These are phyloP conservation scores for Salix dunnii DNA, from an alignment of 345 rosid species.

Conservation along the genomic window DNA sequence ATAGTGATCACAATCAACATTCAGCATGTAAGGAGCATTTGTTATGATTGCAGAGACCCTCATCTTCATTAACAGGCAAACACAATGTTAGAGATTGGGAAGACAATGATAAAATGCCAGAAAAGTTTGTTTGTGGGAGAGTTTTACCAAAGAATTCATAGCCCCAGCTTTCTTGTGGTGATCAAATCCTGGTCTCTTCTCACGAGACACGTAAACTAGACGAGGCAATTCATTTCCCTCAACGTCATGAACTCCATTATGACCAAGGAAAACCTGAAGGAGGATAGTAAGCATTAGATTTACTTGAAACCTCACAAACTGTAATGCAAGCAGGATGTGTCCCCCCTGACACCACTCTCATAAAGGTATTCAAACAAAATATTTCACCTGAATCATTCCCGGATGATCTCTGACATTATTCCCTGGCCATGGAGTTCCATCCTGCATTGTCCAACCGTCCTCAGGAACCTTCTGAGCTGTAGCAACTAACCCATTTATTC, in stretches of 20 bases:
- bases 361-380: slow-evolving; percentile 3
- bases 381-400: slow-evolving; percentile 85
- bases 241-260: slow-evolving; percentile 59
- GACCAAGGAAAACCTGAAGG: slow-evolving; percentile 80
- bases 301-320: not conserved
- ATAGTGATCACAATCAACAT: slow-evolving; percentile 22
- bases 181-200: slow-evolving; percentile 90
- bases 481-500: slow-evolving; percentile 73
- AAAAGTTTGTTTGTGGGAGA: not conserved
- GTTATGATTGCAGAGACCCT: slow-evolving; percentile 16
- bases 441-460: slow-evolving; percentile 97
- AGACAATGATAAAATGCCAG: not conserved
- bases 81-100: not conserved
- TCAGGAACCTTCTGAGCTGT: slow-evolving; percentile 89
- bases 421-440: slow-evolving; percentile 93
- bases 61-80: slow-evolving; percentile 4
- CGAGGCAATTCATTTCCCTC: slow-evolving; percentile 79
- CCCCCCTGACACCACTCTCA: slow-evolving; percentile 3
- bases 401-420: slow-evolving; percentile 89
- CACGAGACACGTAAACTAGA: slow-evolving; percentile 82
- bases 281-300: slow-evolving; percentile 6
- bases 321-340: not conserved
- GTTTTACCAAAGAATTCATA: slow-evolving; percentile 76
- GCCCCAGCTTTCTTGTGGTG: slow-evolving; percentile 97
- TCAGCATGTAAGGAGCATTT: slow-evolving; percentile 21